Evolutionary conservation across 768 basidiomycete species (phyloP), one percentile per base, ranked within the genome.

Genomic region (Tricholoma hemisulphureum): DNA sequence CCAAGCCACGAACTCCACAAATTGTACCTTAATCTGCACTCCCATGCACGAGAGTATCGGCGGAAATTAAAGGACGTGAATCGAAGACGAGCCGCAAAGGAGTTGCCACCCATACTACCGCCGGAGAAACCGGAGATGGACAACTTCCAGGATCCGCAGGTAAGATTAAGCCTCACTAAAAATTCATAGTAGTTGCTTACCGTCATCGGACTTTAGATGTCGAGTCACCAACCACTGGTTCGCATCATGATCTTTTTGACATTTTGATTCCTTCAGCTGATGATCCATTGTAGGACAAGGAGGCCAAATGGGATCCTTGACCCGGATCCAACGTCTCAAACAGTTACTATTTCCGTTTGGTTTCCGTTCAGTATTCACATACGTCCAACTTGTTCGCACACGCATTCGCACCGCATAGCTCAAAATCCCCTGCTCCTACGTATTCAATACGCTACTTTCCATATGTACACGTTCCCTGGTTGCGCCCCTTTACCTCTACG

Each of bases 71-170:
- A 60, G 5, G 56, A 58, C 18, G 9, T 51, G 2, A 70, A 71
- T n/a, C 56, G 53, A 21, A 56, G 48, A 54, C 62, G 61, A 21
- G 55, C 56, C 7, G 62, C 45, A 21, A 53, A 54, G 9, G 69
- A 71, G 13, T 50, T 23, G 2, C 57, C 31, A 10, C 59, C 53
- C 18, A 46, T 43, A 31, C 21, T 62, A 2, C 53, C 48, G 3
- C 28, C 34, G 13, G 64, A 69, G 6, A 20, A 6, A 10, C 62
- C 58, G 1, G 73, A 74, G 58, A 71, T 73, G 71, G 64, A 75
- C 54, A 75, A 75, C 52, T 77, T 76, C 57, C 75, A 76, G 57
- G 71, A 77, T 58, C 73, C 73, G 0, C 71, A 77, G 61, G 70
- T 72, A 57, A 10, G 39, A 16, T 20, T 20, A 5, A 23, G 13